These are phyloP conservation scores for Helotiales sp. DNA, from an alignment of 2,329 filamentous ascomycete species.

Conservation along the genomic window DNA sequence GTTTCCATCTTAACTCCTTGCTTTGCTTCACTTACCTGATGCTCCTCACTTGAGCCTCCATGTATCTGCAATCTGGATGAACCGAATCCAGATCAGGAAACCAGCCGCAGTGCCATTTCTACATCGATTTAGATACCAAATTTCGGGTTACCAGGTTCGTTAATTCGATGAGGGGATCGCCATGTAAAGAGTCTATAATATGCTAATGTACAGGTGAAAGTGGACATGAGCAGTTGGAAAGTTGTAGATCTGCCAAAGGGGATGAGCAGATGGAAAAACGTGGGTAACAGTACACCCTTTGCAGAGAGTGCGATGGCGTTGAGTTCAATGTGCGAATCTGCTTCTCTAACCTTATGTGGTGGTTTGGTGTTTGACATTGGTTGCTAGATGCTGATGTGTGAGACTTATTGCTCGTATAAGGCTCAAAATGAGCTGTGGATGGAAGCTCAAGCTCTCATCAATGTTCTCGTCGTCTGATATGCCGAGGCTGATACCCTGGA, in stretches of 20 bases:
- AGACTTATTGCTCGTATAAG: neutral
- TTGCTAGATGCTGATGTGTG: neutral
- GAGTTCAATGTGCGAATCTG: neutral
- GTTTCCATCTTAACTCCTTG: neutral
- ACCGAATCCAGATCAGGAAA: neutral
- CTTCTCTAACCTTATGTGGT: neutral
- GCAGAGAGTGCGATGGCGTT: neutral
- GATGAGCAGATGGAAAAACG: neutral
- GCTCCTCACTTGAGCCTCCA: neutral
- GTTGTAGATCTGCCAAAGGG: neutral
- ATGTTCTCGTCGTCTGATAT: neutral
- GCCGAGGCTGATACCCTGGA: neutral
- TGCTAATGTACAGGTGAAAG: neutral
- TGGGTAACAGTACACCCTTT: neutral
- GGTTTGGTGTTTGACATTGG: neutral
- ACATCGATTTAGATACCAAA: neutral
- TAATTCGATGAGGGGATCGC: neutral
- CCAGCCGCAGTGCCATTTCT: neutral
- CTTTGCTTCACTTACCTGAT: neutral
- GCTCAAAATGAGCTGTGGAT: neutral
- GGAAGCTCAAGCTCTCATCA: neutral
- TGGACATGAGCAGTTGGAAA: neutral
- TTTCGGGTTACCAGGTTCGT: neutral
- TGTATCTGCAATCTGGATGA: neutral
- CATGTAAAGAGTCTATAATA: neutral